Conservation (phyloP, 768 basidiomycete species). For the Podaxis sp. region DNA sequence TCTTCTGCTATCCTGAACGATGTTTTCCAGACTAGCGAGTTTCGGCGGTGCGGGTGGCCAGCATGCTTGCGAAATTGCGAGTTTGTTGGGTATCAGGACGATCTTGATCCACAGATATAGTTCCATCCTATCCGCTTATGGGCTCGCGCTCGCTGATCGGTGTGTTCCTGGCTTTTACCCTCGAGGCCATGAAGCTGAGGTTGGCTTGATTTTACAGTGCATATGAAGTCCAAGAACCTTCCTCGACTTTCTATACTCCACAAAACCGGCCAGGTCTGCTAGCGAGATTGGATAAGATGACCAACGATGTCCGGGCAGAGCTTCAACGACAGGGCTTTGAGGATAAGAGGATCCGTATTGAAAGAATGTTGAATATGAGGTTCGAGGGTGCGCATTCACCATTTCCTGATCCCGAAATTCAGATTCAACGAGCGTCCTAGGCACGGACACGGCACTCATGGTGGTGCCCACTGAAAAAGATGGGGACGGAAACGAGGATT, state of each 20-base stretch:
- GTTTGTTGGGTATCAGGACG: conserved; percentile 80
- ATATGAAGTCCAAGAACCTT: conserved; percentile 87
- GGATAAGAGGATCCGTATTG: conserved; percentile 65
- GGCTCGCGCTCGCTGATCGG: conserved; percentile 86
- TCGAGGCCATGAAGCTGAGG: not conserved
- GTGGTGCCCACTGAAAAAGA: conserved; percentile 51
- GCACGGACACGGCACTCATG: conserved; percentile 93
- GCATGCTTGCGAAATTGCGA: conserved; percentile 91
- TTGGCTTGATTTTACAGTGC: conserved; percentile 43
- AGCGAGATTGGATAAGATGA: conserved; percentile 68
- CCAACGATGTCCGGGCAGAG: conserved; percentile 58
- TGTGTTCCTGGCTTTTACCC: conserved; percentile 19
- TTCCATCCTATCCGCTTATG: conserved; percentile 91
- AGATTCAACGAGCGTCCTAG: conserved; percentile 25
- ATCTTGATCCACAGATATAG: conserved; percentile 90
- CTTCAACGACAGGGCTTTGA: conserved; percentile 82
- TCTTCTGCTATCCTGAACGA: not conserved
- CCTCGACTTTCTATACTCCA: conserved; percentile 71
- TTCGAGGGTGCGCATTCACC: conserved; percentile 47
- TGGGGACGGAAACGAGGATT: conserved; percentile 65
- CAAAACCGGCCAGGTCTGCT: conserved; percentile 54
- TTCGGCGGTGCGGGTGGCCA: conserved; percentile 93
- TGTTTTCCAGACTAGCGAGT: conserved; percentile 61
- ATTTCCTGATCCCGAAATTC: not conserved
- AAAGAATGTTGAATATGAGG: conserved; percentile 88